Base-by-base conservation (phyloP, 257 asterid genomes). In the Anisodus acutangulus region DNA sequence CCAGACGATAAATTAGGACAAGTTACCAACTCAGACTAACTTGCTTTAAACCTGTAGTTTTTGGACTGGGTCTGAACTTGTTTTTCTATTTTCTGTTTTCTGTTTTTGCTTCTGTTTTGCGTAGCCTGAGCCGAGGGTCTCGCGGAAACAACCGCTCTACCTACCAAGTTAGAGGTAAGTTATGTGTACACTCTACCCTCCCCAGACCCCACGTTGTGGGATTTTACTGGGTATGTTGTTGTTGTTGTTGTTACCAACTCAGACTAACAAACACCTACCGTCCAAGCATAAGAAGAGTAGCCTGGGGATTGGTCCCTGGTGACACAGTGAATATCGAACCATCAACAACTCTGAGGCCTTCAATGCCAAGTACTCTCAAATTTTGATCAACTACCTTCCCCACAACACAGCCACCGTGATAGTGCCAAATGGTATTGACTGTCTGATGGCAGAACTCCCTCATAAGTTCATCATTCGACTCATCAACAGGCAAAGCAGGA, bases 301-400 rank as follows among this genome's bases (percentile, higher is more conserved):
- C 99, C 88, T 93, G 98, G 74, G 99, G 98, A 86, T 95, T 94
- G 26, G 99, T 96, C 51, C 99, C 98, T 0, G 98, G 99, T 0
- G 99, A 95, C 11, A 95, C 85, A 0, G 89, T 83, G 68, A 95
- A 89, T 0, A 87, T 86, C 0, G 99, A 94, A 53, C 98, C 98
- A 87, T 95, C 99, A 7, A 95, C 93, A 17, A 93, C 92, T 83
- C 99, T 89, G 13, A 95, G 91, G 8, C 88, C 89, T 74, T 89
- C 87, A 19, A 93, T 80, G 3, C 99, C 98, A 4, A 89, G 55
- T 49, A 96, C 93, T 83, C 88, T 91, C 47, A 92, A 90, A 57
- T 90, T 83, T 22, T 84, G 79, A 87, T 95, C 97, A 4, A 93
- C 97, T 16, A 97, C 99, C 83, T 83, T 94, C 57, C 98, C 97